Base-by-base conservation (phyloP, 768 basidiomycete species). In the Crepidotus variabilis region DNA sequence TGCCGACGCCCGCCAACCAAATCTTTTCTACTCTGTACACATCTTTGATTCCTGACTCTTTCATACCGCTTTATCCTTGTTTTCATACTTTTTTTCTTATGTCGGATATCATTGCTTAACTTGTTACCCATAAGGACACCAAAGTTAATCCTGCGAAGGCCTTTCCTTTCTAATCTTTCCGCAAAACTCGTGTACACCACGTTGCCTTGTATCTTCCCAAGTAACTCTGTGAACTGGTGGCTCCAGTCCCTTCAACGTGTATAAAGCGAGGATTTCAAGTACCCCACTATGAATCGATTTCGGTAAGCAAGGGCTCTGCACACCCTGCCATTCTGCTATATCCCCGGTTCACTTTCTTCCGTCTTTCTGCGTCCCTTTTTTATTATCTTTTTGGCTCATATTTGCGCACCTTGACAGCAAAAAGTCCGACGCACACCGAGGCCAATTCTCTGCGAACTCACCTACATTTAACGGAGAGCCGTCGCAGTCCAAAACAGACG, bases 181-280 rank as follows among this genome's bases (percentile, higher is more conserved):
- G 59, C 56, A 67, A 63, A 75, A 82, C 85, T 85, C 87, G 87
- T 88, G 87, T 85, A 77, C 65, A 76, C 78, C 87, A 89, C 87
- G 87, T 88, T 88, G 78, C 74, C 75, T 58, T 52, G 69, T 74
- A 71, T 78, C 61, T 65, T 71, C 70, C 69, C 64, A 59, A 70
- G 66, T 66, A 65, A 65, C 60, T 65, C 62, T 65, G 69, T 65
- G 71, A 62, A 65, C 64, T 57, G 59, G 64, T 57, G 53, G 57
- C 53, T 60, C 46, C 52, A 28, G n/a, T 58, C 61, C 55, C 63
- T 61, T 55, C 77, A 86, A 83, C 88, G 86, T 89, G 87, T 82
- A 77, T 72, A 74, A 83, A 83, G 78, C 81, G 81, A 86, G 84
- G 80, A 66, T 59, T 61, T 58, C 49, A 8, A 63, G 61, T 46